Evolutionary conservation across 768 basidiomycete genomes (phyloP).

Genomic region (Mycena rebaudengoi): DNA sequence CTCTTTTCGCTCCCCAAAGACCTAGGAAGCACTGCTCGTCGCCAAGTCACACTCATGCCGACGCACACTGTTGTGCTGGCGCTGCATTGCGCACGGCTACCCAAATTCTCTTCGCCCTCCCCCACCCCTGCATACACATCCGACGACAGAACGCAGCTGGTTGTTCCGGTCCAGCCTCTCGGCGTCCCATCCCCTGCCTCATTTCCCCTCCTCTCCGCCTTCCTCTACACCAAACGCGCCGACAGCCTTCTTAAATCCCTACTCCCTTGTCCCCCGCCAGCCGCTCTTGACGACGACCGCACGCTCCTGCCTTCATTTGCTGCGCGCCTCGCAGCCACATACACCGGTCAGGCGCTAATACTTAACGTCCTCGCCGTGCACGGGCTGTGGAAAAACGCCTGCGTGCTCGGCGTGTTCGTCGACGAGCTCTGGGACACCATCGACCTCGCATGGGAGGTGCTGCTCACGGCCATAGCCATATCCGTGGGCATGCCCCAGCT

Average conservation of each 20-base stretch:
- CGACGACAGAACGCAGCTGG: constrained; percentile 41
- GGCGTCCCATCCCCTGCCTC: constrained; percentile 58
- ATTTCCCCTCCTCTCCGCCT: constrained; percentile 53
- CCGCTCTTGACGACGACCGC: constrained; percentile 37
- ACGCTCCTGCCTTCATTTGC: constrained; percentile 37
- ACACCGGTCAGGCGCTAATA: constrained; percentile 56
- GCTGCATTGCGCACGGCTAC: constrained; percentile 58
- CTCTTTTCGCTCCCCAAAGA: constrained; percentile 29
- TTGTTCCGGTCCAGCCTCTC: constrained; percentile 61
- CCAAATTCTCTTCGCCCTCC: constrained; percentile 44
- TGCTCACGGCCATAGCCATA: constrained; percentile 67
- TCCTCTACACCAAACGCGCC: constrained; percentile 60
- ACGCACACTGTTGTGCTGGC: constrained; percentile 62
- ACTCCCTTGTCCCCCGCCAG: constrained; percentile 48
- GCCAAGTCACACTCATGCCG: constrained; percentile 49
- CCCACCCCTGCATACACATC: constrained; percentile 38
- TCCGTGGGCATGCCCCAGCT: constrained; percentile 48
- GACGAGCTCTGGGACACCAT: constrained; percentile 72
- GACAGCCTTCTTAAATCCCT: constrained; percentile 48
- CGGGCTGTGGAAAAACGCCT: constrained; percentile 78
- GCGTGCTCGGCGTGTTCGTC: constrained; percentile 74
- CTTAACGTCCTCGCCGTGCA: constrained; percentile 58
- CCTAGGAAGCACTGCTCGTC: not conserved
- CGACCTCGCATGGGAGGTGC: constrained; percentile 72
- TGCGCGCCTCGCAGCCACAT: constrained; percentile 46